A percentile compares a stretch with the other conserved stretches of the same genome.
Evolutionary conservation across 257 asterid species (phyloP).

Genomic region (Echium plantagineum): DNA sequence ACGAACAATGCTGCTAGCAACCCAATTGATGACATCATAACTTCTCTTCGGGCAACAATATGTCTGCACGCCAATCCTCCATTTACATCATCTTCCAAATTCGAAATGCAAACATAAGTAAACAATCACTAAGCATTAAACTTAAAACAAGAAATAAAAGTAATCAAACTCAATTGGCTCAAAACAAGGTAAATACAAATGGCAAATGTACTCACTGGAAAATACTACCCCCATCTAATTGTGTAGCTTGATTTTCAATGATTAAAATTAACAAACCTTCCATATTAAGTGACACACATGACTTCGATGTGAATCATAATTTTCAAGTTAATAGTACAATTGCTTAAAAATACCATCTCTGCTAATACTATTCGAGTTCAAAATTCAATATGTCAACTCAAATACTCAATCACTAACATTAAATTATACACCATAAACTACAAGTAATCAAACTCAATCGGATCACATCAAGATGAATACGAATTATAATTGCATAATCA

Average conservation of each 20-base stretch:
- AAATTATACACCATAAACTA: no score
- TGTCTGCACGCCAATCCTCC: conserved; percentile 24
- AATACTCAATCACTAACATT: no score
- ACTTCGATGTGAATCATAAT: background rate
- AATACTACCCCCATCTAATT: no score
- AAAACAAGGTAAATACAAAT: background rate
- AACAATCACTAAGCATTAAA: background rate
- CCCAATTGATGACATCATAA: conserved; percentile 47
- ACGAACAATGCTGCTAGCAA: conserved; percentile 26
- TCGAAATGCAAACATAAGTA: background rate
- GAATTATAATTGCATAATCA: background rate
- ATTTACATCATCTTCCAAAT: conserved; percentile 27
- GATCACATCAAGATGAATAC: background rate
- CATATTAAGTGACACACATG: no score
- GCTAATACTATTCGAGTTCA: no score
- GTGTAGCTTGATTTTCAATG: no score
- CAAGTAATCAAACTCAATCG: background rate
- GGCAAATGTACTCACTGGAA: background rate
- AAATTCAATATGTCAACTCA: no score
- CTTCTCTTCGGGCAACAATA: conserved; percentile 44
- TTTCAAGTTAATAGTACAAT: no score
- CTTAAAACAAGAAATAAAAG: background rate
- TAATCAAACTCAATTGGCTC: background rate
- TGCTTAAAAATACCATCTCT: no score
- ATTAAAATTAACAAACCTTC: no score